Base-by-base conservation (phyloP, 768 basidiomycete species). In the Cystofilobasidium macerans region DNA sequence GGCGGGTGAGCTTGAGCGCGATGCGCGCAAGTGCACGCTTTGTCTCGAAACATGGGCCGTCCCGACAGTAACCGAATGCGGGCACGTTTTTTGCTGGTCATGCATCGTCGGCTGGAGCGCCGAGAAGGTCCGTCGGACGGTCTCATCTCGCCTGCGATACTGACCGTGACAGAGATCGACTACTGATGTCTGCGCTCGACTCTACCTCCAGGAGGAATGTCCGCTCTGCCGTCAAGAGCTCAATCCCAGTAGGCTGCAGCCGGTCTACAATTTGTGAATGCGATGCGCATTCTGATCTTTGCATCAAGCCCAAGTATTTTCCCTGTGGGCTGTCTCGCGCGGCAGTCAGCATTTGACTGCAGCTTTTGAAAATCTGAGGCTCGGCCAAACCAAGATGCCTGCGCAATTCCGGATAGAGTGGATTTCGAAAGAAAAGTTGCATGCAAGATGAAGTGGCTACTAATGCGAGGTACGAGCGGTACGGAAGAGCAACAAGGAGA, bases 81-180 rank as follows among this genome's bases (percentile, higher is more conserved):
- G 89, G 0, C 89, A 92, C 75, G 72, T 92, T 54, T 92, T 91
- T 73, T 90, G 89, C 70, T 92, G 89, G 89, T 84, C 80, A 70
- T 92, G 89, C 71, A 88, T 92, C 45, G 83, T 87, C 51, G 87
- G 85, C 13, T 92, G 89, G 89, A 88, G 86, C 18, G 79, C 86
- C 73, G 89, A 92, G 75, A 92, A 89, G 83, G 86, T 86, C 64
- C 60, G 77, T 71, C 35, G 12, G 14, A 4, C 16, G 32, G 22
- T 6, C 26, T 3, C 26, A 7, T 36, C 47, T 48, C 33, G 24
- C 28, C 30, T 16, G 9, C n/a, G 9, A 47, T 3, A 7, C 45
- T 2, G 8, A 6, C 16, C 4, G 4, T 47, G 45, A 7, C 45
- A 5, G 14, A 4, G 12, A 5, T 43, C n/a, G n/a, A 5, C 42